Conservation (phyloP, 306 rosid species). For the Ziziphus jujuba region DNA sequence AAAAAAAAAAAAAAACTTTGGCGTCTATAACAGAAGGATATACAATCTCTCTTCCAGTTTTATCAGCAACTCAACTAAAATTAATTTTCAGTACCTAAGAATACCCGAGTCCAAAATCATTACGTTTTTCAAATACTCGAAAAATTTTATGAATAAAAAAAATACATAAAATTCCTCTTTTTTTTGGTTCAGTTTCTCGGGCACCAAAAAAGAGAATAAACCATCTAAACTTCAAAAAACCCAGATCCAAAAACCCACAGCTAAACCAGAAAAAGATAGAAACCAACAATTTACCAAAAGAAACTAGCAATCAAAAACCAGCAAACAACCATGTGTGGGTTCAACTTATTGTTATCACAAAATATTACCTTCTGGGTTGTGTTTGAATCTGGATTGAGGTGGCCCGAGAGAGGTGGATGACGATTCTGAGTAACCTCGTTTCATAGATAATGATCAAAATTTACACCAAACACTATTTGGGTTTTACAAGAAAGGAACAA, state of each 20-base stretch:
- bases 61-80: slow-evolving; percentile 12
- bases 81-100: background rate
- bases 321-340: slow-evolving; percentile 11
- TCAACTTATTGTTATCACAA: slow-evolving; percentile 1
- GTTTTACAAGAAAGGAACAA: slow-evolving; percentile 11
- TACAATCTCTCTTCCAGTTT: slow-evolving; percentile 6
- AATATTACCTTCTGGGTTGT: slow-evolving; percentile 76
- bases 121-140: background rate
- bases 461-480: slow-evolving; percentile 3
- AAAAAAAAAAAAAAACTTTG: slow-evolving; percentile 1
- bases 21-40: slow-evolving; percentile 9
- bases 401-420: slow-evolving; percentile 72
- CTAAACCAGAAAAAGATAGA: slow-evolving; percentile 24
- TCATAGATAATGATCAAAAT: slow-evolving; percentile 47
- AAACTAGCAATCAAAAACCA: slow-evolving; percentile 23
- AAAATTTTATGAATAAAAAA: background rate
- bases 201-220: slow-evolving; percentile 19
- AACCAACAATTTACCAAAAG: slow-evolving; percentile 18
- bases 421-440: slow-evolving; percentile 78
- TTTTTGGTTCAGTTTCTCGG: slow-evolving; percentile 3
- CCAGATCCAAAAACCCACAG: slow-evolving; percentile 34
- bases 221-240: slow-evolving; percentile 21
- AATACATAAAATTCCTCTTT: background rate
- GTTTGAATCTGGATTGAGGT: slow-evolving; percentile 75
- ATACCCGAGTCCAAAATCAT: slow-evolving; percentile 7